phyloP scores from a whole-genome alignment of 2,329 filamentous ascomycete genomes.

The Colletotrichum limetticola region DNA sequence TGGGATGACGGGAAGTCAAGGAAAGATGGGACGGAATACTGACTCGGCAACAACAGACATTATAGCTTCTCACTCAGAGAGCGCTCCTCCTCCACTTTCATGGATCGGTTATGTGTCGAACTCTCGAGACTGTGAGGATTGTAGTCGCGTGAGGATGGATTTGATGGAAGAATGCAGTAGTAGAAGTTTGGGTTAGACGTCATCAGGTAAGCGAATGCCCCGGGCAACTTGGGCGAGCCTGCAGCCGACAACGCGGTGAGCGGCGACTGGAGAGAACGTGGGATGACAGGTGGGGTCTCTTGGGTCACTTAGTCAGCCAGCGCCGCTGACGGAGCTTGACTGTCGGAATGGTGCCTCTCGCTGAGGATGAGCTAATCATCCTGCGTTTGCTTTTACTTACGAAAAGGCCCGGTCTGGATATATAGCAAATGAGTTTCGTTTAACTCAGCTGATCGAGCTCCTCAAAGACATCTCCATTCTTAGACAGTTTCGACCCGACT shows the following conservation, averaged over 20 bases:
- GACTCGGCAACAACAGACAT: conserved; percentile 62
- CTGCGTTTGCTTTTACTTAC: neutral
- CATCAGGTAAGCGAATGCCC: conserved; percentile 33
- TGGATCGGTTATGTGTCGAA: conserved; percentile 3
- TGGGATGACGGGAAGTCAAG: conserved; percentile 14
- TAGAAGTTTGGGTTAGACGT: conserved; percentile 25
- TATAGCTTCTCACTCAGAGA: conserved; percentile 35
- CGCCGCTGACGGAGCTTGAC: conserved; percentile 29
- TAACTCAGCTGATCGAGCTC: neutral
- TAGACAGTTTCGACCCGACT: too few relatives aligned
- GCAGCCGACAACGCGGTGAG: conserved; percentile 4
- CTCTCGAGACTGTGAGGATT: conserved; percentile 8
- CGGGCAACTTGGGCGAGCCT: conserved; percentile 16
- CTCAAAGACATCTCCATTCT: neutral
- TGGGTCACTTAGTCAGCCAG: conserved; percentile 16
- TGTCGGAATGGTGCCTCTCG: neutral
- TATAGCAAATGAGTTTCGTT: neutral
- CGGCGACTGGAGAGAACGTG: conserved; percentile 1
- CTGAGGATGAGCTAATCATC: neutral
- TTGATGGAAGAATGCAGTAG: neutral
- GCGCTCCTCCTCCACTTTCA: conserved; percentile 32
- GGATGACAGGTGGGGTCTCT: conserved; percentile 19
- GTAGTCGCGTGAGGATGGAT: conserved; percentile 25
- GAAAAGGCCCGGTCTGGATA: neutral
- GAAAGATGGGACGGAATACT: conserved; percentile 40